These are phyloP conservation scores for Dactylellina sp. DNA, from an alignment of 2,329 filamentous ascomycete genomes.

Conservation along the genomic window DNA sequence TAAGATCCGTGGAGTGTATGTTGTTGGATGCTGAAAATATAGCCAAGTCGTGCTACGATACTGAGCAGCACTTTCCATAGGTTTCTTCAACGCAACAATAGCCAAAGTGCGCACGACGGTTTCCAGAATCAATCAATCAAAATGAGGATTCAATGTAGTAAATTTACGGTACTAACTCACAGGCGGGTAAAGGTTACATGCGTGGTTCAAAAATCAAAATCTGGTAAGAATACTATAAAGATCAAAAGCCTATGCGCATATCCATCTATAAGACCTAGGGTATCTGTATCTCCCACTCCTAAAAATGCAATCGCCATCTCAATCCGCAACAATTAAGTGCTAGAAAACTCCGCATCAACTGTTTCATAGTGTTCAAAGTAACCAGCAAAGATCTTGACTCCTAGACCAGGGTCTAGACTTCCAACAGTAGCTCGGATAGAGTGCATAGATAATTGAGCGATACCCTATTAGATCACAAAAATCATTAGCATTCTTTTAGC, in stretches of 20 bases:
- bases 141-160: too few relatives aligned
- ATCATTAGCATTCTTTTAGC: not conserved
- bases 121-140: too few relatives aligned
- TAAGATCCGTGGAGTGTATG: too few relatives aligned
- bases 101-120: too few relatives aligned
- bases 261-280: constrained; percentile 34
- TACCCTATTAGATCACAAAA: constrained; percentile 66
- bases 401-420: constrained; percentile 84
- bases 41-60: too few relatives aligned
- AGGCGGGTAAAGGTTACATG: too few relatives aligned
- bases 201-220: too few relatives aligned
- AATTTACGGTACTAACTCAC: too few relatives aligned
- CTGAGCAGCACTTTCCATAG: too few relatives aligned
- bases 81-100: too few relatives aligned
- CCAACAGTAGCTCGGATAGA: constrained; percentile 90
- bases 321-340: constrained; percentile 61
- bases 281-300: constrained; percentile 23
- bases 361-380: constrained; percentile 88
- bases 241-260: constrained; percentile 9
- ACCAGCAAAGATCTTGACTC: constrained; percentile 87
- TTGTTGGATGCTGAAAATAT: too few relatives aligned
- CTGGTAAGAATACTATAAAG: not conserved
- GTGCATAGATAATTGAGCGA: constrained; percentile 95
- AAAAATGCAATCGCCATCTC: not conserved
- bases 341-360: constrained; percentile 80